phyloP scores from a whole-genome alignment of 352 stramenopile genomes.

The Elongisporangium undulatum region DNA sequence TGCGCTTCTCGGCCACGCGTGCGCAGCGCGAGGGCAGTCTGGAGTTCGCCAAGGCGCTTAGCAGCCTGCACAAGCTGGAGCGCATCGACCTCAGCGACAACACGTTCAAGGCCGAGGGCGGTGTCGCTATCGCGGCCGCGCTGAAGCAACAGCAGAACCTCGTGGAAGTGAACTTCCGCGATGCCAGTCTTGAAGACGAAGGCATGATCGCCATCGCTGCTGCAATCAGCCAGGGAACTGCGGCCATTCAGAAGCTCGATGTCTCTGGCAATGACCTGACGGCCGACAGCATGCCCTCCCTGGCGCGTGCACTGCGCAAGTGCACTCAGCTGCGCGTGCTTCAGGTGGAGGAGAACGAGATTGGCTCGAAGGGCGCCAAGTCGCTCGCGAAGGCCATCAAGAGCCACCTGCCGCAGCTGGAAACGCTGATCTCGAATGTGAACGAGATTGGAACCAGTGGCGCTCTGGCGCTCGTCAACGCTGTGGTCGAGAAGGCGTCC shows the following conservation, averaged over 20 bases:
- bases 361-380: conserved; percentile 81
- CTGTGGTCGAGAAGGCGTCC: conserved; percentile 44
- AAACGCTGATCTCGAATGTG: conserved; percentile 83
- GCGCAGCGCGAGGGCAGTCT: conserved; percentile 83
- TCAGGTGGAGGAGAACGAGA: conserved; percentile 92
- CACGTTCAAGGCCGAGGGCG: conserved; percentile 88
- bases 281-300: conserved; percentile 38
- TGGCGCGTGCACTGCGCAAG: conserved; percentile 41
- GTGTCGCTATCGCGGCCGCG: conserved; percentile 79
- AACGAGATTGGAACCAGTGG: conserved; percentile 90
- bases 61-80: conserved; percentile 62
- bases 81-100: conserved; percentile 94
- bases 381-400: conserved; percentile 68
- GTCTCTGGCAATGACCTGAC: conserved; percentile 94
- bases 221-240: conserved; percentile 47
- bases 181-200: conserved; percentile 89
- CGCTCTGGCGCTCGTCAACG: conserved; percentile 72
- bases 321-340: conserved; percentile 72
- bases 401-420: conserved; percentile 36
- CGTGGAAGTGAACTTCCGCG: conserved; percentile 86
- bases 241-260: conserved; percentile 75
- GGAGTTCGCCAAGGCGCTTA: conserved; percentile 81
- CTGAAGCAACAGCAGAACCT: conserved; percentile 68
- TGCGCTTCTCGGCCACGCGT: conserved; percentile 93
- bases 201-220: conserved; percentile 81